Evolutionary conservation across 139 green algal species (phyloP).

Genomic region (Chlamydomonas asymmetrica): DNA sequence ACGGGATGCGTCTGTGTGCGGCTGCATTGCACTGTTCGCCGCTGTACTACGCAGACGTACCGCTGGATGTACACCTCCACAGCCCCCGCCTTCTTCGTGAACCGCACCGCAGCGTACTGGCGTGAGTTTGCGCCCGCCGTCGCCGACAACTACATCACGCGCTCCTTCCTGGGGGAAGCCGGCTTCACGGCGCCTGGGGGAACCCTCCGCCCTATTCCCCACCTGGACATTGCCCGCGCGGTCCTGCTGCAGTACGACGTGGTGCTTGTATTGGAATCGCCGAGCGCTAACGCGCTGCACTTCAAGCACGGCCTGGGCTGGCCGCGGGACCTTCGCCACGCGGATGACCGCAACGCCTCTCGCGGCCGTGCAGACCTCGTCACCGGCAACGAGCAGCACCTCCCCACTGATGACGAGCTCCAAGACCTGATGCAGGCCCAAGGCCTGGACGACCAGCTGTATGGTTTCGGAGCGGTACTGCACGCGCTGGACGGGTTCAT

Average conservation of each 20-base stretch:
- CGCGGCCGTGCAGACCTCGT: too few relatives aligned
- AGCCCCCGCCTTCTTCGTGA: too few relatives aligned
- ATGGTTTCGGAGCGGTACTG: conserved; percentile 3
- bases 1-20: too few relatives aligned
- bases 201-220: not conserved
- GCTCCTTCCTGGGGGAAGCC: conserved; percentile 20
- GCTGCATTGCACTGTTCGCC: too few relatives aligned
- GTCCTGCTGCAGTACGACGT: conserved; percentile 24
- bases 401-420: conserved; percentile 13
- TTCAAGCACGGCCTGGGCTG: conserved; percentile 15
- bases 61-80: too few relatives aligned
- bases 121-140: conserved; percentile 16
- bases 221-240: conserved; percentile 8
- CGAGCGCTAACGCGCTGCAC: conserved; percentile 9
- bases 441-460: conserved; percentile 5
- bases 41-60: too few relatives aligned
- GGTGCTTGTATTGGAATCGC: conserved; percentile 11
- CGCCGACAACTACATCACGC: conserved; percentile 24
- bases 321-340: conserved; percentile 4
- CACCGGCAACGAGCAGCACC: not conserved
- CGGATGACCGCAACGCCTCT: conserved; percentile 6
- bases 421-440: conserved; percentile 13
- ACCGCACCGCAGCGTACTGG: conserved; percentile 17
- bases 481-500: conserved; percentile 24
- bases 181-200: conserved; percentile 16